Evolutionary conservation across 352 stramenopile species (phyloP).

Genomic region (Aphanomyces cochlioides): DNA sequence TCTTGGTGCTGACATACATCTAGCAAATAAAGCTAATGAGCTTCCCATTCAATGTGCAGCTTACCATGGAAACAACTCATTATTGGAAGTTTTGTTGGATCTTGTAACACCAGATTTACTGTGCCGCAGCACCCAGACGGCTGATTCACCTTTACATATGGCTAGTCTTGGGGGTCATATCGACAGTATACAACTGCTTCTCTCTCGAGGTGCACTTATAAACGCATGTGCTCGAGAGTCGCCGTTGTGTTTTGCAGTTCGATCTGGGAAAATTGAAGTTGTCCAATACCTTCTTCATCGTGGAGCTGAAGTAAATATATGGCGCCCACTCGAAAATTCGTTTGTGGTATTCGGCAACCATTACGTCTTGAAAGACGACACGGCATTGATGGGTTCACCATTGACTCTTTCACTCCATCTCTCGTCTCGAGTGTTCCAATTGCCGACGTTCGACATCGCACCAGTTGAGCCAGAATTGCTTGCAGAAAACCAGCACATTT

Average conservation of each 20-base stretch:
- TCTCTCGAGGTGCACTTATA: conserved; percentile 7
- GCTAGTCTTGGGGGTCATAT: conserved; percentile 24
- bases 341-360: not conserved
- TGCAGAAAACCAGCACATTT: conserved; percentile 10
- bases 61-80: conserved; percentile 13
- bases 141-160: conserved; percentile 26
- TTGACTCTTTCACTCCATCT: conserved; percentile 12
- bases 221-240: conserved; percentile 21
- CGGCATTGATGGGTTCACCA: conserved; percentile 4
- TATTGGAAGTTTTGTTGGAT: conserved; percentile 23
- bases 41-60: conserved; percentile 16
- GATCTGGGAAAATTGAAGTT: conserved; percentile 19
- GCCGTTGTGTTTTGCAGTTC: conserved; percentile 21
- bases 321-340: not conserved
- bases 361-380: not conserved
- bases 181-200: conserved; percentile 11
- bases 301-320: conserved; percentile 25
- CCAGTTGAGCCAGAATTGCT: not conserved
- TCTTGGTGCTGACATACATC: conserved; percentile 13
- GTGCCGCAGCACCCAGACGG: not conserved
- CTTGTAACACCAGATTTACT: not conserved
- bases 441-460: conserved; percentile 1
- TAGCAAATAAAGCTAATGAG: not conserved
- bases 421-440: not conserved
- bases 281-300: conserved; percentile 14